Percentiles rank a stretch among this genome's conserved stretches.
Conservation (phyloP, 805 yeast genomes). For the Soucietia sequanensis region DNA sequence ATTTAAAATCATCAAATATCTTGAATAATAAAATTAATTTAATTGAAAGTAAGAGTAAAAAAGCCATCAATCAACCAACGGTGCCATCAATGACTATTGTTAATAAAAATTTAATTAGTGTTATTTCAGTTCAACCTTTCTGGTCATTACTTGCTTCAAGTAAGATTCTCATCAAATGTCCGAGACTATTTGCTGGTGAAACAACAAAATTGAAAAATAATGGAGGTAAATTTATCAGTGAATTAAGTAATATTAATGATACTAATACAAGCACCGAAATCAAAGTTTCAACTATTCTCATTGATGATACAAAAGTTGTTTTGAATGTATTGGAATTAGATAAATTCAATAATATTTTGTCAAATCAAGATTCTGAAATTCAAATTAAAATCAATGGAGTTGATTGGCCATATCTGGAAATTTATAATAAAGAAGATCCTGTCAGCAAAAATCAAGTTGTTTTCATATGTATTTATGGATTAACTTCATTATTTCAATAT, state of each 20-base stretch:
- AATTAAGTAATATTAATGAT: neutral
- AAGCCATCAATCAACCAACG: neutral
- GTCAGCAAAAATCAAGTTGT: conserved; percentile 9
- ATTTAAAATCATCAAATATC: conserved; percentile 6
- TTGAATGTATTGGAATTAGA: conserved; percentile 21
- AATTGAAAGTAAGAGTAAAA: neutral
- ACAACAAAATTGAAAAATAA: conserved; percentile 21
- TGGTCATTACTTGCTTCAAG: conserved; percentile 44
- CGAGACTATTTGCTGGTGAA: conserved; percentile 31
- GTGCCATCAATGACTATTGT: neutral
- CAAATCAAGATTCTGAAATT: conserved; percentile 7
- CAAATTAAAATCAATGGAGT: conserved; percentile 30
- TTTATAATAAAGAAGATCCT: conserved; percentile 6
- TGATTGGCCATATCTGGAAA: conserved; percentile 30
- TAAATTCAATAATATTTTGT: conserved; percentile 4
- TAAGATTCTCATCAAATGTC: conserved; percentile 27
- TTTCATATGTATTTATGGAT: conserved; percentile 31
- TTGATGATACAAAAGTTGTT: conserved; percentile 30
- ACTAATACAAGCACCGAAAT: no score
- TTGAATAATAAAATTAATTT: neutral
- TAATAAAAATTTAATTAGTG: conserved; percentile 2
- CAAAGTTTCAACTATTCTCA: conserved; percentile 20
- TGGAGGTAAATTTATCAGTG: conserved; percentile 17
- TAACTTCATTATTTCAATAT: conserved; percentile 37
- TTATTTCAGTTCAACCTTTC: conserved; percentile 34